phyloP scores from a whole-genome alignment of 805 yeast genomes.

The Metschnikowia bowlesiae region DNA sequence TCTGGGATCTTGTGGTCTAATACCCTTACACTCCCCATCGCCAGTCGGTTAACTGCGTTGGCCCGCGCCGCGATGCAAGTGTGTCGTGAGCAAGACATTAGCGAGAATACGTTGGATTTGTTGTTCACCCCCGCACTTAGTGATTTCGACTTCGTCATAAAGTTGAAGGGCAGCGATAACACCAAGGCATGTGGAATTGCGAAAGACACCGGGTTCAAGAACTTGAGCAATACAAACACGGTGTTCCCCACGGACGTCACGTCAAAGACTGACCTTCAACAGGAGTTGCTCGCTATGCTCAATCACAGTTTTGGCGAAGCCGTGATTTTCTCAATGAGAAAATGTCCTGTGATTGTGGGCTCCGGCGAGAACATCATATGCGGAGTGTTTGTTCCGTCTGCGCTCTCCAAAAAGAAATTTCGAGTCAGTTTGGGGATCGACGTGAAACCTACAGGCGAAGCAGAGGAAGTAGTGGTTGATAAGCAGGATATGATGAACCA shows the following conservation, averaged over 20 bases:
- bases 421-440: slow-evolving; percentile 76
- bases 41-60: slow-evolving; percentile 82
- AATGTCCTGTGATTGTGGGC: slow-evolving; percentile 49
- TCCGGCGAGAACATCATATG: slow-evolving; percentile 63
- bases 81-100: slow-evolving; percentile 43
- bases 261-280: slow-evolving; percentile 56
- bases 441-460: slow-evolving; percentile 54
- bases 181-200: slow-evolving; percentile 53
- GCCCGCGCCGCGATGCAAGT: slow-evolving; percentile 68
- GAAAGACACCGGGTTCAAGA: slow-evolving; percentile 54
- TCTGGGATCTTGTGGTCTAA: slow-evolving; percentile 82
- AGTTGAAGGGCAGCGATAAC: slow-evolving; percentile 44
- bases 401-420: slow-evolving; percentile 59
- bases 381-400: slow-evolving; percentile 75
- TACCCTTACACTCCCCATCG: slow-evolving; percentile 62
- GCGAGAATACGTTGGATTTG: slow-evolving; percentile 39
- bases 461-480: slow-evolving; percentile 56
- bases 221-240: slow-evolving; percentile 42
- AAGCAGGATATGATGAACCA: slow-evolving; percentile 71
- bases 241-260: slow-evolving; percentile 44
- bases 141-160: slow-evolving; percentile 80
- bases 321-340: slow-evolving; percentile 63
- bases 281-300: slow-evolving; percentile 56
- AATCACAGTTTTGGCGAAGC: slow-evolving; percentile 59
- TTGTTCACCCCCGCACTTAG: slow-evolving; percentile 76